These are phyloP conservation scores for Phytomonas francai DNA, from an alignment of 208 protist genomes.

Conservation along the genomic window DNA sequence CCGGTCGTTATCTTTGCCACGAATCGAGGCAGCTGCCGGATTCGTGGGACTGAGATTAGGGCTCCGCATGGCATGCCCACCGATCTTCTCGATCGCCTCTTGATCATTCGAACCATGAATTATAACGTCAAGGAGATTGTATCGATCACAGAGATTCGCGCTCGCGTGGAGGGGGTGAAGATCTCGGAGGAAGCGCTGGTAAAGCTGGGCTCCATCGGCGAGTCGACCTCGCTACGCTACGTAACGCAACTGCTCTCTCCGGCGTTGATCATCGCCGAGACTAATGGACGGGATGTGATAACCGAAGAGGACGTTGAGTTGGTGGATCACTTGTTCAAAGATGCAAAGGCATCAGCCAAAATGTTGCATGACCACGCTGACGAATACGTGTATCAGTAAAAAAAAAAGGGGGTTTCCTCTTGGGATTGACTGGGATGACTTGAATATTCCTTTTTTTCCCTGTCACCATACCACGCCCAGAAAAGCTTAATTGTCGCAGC, in stretches of 20 bases:
- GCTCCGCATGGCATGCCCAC: slow-evolving; percentile 99
- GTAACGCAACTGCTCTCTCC: slow-evolving; percentile 98
- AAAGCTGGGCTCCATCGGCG: slow-evolving; percentile 90
- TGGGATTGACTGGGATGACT: too few relatives aligned
- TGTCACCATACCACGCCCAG: too few relatives aligned
- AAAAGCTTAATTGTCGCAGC: too few relatives aligned
- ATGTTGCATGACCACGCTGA: slow-evolving; percentile 78
- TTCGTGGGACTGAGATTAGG: slow-evolving; percentile 96
- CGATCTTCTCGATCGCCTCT: slow-evolving; percentile 98
- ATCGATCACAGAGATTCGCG: slow-evolving; percentile 93
- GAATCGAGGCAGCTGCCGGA: slow-evolving; percentile 96
- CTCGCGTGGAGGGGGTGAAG: slow-evolving; percentile 92
- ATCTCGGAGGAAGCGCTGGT: slow-evolving; percentile 90
- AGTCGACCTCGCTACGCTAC: slow-evolving; percentile 94
- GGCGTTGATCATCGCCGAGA: slow-evolving; percentile 91
- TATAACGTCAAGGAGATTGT: slow-evolving; percentile 96
- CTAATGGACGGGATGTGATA: slow-evolving; percentile 91
- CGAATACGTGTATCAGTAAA: slow-evolving; percentile 90
- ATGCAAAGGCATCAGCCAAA: slow-evolving; percentile 94
- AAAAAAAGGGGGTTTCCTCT: background rate
- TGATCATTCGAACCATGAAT: slow-evolving; percentile 98
- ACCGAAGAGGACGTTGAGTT: slow-evolving; percentile 92
- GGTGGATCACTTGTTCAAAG: slow-evolving; percentile 95
- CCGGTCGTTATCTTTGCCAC: slow-evolving; percentile 99
- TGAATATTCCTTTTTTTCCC: too few relatives aligned